Percentiles rank a stretch among this genome's conserved stretches.
Evolutionary conservation across 331 rosid genomes (phyloP).

Genomic region (Acacia concinna): DNA sequence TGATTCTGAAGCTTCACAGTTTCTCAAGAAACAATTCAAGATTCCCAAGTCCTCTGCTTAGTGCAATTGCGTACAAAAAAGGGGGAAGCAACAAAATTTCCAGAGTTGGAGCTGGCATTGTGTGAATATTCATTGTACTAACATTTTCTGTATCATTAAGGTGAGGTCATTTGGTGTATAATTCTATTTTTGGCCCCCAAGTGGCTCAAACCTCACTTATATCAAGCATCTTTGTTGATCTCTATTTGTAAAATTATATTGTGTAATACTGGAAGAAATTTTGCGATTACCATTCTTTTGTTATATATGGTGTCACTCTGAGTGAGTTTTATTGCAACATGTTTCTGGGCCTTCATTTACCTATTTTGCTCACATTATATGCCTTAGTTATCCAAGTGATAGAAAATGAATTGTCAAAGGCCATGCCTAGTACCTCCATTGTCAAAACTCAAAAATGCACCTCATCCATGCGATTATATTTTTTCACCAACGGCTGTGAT

Average conservation of each 20-base stretch:
- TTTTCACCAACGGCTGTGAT: background rate
- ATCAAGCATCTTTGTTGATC: slow-evolving; percentile 1
- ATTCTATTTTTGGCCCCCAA: slow-evolving; percentile 6
- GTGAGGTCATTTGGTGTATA: slow-evolving; percentile 30
- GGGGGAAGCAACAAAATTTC: slow-evolving; percentile 26
- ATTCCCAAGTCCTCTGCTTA: slow-evolving; percentile 81
- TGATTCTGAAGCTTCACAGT: slow-evolving; percentile 89
- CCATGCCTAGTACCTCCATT: no score
- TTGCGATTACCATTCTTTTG: slow-evolving; percentile 29
- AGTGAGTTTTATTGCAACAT: no score
- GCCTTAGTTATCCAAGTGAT: no score
- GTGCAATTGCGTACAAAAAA: slow-evolving; percentile 25
- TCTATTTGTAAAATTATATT: slow-evolving; percentile 37
- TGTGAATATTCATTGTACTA: slow-evolving; percentile 43
- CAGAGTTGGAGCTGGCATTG: slow-evolving; percentile 23
- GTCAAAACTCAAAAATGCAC: no score
- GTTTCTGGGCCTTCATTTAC: no score
- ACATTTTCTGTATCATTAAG: slow-evolving; percentile 9
- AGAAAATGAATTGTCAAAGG: no score
- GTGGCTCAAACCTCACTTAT: background rate
- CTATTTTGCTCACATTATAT: no score
- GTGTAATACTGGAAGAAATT: slow-evolving; percentile 38
- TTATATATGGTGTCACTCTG: background rate
- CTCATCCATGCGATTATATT: no score
- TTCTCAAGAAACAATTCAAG: slow-evolving; percentile 92